A percentile compares a stretch with the other conserved stretches of the same genome.
Conservation (phyloP, 2,329 filamentous ascomycete species). For the Trichoderma gracile region DNA sequence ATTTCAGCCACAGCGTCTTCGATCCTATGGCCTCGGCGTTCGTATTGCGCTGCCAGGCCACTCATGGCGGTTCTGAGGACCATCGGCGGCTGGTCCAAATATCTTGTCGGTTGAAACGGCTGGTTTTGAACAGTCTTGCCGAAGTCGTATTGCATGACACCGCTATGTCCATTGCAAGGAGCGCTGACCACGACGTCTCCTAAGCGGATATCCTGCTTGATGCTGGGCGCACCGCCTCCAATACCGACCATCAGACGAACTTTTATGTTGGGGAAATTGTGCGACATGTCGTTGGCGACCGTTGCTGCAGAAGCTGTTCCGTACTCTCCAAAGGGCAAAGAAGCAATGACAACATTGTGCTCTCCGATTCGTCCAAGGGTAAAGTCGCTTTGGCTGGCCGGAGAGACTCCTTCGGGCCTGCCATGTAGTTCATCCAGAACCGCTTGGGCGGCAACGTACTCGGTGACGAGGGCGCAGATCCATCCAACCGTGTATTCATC, state of each 20-base stretch:
- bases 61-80: neutral
- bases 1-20: neutral
- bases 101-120: neutral
- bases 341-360: constrained; percentile 30
- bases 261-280: neutral
- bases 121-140: neutral
- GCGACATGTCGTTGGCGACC: neutral
- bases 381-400: constrained; percentile 17
- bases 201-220: constrained; percentile 24
- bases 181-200: constrained; percentile 27
- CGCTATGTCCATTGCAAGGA: neutral
- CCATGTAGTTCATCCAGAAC: neutral
- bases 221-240: constrained; percentile 25
- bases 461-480: neutral
- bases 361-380: constrained; percentile 25
- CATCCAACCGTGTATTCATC: neutral
- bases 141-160: constrained; percentile 1
- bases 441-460: neutral
- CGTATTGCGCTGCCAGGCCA: neutral
- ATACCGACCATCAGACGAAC: constrained; percentile 27
- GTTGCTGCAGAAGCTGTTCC: neutral
- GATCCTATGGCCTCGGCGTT: constrained; percentile 25
- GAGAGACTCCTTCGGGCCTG: neutral
- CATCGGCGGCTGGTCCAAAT: neutral
- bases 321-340: constrained; percentile 2